These are phyloP conservation scores for Boletellus ananas DNA, from an alignment of 768 basidiomycete genomes.

Conservation along the genomic window DNA sequence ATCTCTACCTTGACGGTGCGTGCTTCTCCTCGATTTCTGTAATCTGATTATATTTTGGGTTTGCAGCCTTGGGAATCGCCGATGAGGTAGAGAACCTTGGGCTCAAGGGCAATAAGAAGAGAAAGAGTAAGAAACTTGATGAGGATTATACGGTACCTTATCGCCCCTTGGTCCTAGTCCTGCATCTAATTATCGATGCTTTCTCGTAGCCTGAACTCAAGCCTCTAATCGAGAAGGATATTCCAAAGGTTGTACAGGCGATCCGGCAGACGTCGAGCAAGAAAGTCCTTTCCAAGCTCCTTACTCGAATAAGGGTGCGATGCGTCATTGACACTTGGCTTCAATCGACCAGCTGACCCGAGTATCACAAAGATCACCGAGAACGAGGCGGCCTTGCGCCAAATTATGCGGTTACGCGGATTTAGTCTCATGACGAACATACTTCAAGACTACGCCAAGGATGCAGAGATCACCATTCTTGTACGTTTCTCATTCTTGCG, in stretches of 20 bases:
- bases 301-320: constrained; percentile 80
- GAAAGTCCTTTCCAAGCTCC: constrained; percentile 75
- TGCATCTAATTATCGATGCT: neutral
- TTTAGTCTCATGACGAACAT: constrained; percentile 90
- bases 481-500: constrained; percentile 41
- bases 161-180: neutral
- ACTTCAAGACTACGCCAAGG: constrained; percentile 68
- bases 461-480: constrained; percentile 64
- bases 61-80: constrained; percentile 82
- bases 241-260: constrained; percentile 89
- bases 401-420: constrained; percentile 89
- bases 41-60: neutral
- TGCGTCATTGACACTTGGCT: neutral
- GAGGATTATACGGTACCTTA: constrained; percentile 81
- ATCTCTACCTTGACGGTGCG: constrained; percentile 86
- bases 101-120: constrained; percentile 85
- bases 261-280: constrained; percentile 83
- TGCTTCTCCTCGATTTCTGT: neutral
- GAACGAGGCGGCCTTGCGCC: constrained; percentile 70
- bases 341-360: neutral
- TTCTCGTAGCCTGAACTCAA: constrained; percentile 65
- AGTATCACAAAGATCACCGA: constrained; percentile 65
- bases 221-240: constrained; percentile 72
- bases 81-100: constrained; percentile 83
- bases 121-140: constrained; percentile 88